Evolutionary conservation across 225 moss, liverwort and hornwort genomes (phyloP).

Genomic region (Polytrichum commune): DNA sequence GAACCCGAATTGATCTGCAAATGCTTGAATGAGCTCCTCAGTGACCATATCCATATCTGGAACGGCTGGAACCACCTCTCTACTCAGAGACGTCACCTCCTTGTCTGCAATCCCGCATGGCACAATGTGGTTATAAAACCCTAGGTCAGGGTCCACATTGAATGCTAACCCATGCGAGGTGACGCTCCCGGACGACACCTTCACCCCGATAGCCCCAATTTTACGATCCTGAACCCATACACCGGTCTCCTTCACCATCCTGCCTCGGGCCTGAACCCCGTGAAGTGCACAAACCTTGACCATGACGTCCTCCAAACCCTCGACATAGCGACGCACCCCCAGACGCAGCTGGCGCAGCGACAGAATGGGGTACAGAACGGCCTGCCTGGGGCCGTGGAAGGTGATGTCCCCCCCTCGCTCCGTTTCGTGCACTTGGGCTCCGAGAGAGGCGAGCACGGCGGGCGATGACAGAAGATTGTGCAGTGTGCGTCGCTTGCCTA

Average conservation of each 20-base stretch:
- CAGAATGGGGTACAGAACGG: slow-evolving; percentile 75
- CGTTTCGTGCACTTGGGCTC: slow-evolving; percentile 57
- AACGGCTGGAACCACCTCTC: slow-evolving; percentile 39
- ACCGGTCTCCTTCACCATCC: slow-evolving; percentile 71
- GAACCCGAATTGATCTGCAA: slow-evolving; percentile 65
- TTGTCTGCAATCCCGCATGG: slow-evolving; percentile 87
- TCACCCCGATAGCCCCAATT: slow-evolving; percentile 89
- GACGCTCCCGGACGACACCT: slow-evolving; percentile 71
- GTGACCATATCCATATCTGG: slow-evolving; percentile 54
- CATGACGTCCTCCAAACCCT: slow-evolving; percentile 83
- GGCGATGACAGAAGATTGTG: slow-evolving; percentile 70
- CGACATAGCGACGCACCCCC: slow-evolving; percentile 78
- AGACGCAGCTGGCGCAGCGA: slow-evolving; percentile 55
- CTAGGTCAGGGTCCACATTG: slow-evolving; percentile 73
- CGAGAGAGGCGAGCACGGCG: slow-evolving; percentile 35
- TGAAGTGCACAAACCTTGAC: slow-evolving; percentile 62
- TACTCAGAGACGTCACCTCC: slow-evolving; percentile 80
- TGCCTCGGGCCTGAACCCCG: slow-evolving; percentile 68
- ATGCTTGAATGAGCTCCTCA: slow-evolving; percentile 79
- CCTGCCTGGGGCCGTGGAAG: slow-evolving; percentile 83
- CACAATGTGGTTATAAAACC: slow-evolving; percentile 65
- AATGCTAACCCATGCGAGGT: slow-evolving; percentile 89
- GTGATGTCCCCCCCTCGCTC: slow-evolving; percentile 93
- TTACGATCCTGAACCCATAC: slow-evolving; percentile 87
- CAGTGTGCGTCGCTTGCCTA: slow-evolving; percentile 81